Percentiles rank a stretch among this genome's conserved stretches.
These are phyloP conservation scores for Sinapis alba DNA, from an alignment of 441 rosid species.

Conservation along the genomic window DNA sequence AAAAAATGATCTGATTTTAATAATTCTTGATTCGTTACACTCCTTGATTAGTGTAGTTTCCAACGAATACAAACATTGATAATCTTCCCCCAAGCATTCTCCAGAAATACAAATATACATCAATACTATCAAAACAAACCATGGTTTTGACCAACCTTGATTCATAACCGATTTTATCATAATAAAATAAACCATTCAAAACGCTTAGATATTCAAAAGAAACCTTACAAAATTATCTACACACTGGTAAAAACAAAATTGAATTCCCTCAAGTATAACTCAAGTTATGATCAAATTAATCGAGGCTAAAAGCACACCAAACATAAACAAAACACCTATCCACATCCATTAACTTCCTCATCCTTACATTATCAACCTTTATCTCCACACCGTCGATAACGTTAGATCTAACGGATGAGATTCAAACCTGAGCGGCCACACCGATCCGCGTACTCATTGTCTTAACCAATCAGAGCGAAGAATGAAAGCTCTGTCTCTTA, in stretches of 20 bases:
- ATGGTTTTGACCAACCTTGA: constrained; percentile 49
- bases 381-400: constrained; percentile 50
- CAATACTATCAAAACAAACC: constrained; percentile 41
- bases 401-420: constrained; percentile 57
- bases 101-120: constrained; percentile 20
- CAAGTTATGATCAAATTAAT: constrained; percentile 35
- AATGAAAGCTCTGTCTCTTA: constrained; percentile 41
- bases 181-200: not conserved
- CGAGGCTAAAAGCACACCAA: constrained; percentile 62
- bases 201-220: constrained; percentile 32
- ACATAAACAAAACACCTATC: constrained; percentile 29
- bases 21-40: constrained; percentile 7
- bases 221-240: constrained; percentile 58
- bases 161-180: constrained; percentile 43
- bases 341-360: constrained; percentile 29
- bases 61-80: not conserved
- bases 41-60: constrained; percentile 39
- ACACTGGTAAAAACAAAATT: constrained; percentile 25
- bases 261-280: constrained; percentile 29
- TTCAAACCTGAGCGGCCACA: constrained; percentile 49
- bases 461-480: constrained; percentile 60
- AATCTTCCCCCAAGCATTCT: constrained; percentile 5
- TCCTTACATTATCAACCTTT: constrained; percentile 17
- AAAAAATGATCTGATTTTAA: not conserved
- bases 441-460: constrained; percentile 58